A percentile compares a stretch with the other conserved stretches of the same genome.
phyloP scores from a whole-genome alignment of 2,329 filamentous ascomycete genomes.

The Verticillium isaacii region DNA sequence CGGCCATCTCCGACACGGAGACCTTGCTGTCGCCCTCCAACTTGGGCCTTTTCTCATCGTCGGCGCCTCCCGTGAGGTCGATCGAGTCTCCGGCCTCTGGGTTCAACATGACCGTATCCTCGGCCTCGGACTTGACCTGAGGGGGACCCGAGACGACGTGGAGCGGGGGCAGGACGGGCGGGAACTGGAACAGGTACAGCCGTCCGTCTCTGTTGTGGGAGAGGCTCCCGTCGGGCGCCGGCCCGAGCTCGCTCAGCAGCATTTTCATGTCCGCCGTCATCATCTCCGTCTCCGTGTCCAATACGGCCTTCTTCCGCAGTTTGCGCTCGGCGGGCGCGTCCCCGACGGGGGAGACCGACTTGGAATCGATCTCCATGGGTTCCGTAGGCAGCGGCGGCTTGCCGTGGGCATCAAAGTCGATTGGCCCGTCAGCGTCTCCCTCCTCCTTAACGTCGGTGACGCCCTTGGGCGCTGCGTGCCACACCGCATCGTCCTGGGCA shows the following conservation, averaged over 20 bases:
- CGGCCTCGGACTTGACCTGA: conserved; percentile 37
- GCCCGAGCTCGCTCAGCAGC: conserved; percentile 37
- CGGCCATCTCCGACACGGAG: conserved; percentile 26
- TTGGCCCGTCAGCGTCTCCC: conserved; percentile 29
- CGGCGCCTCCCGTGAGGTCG: conserved; percentile 16
- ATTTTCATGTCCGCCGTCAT: conserved; percentile 35
- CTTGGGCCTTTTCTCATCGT: conserved; percentile 14
- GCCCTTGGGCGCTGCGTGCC: conserved; percentile 33
- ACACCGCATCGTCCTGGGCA: conserved; percentile 32
- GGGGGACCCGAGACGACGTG: conserved; percentile 21
- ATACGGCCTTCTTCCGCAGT: conserved; percentile 19
- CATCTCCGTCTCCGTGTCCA: conserved; percentile 32
- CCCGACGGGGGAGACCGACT: neutral
- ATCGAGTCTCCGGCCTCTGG: conserved; percentile 17
- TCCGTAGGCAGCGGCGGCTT: conserved; percentile 17
- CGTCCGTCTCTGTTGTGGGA: conserved; percentile 36
- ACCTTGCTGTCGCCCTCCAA: conserved; percentile 18
- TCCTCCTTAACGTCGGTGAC: conserved; percentile 38
- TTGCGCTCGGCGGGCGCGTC: conserved; percentile 15
- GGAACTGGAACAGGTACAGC: conserved; percentile 61
- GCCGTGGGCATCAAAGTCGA: conserved; percentile 33
- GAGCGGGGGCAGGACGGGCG: conserved; percentile 56
- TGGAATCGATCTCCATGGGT: conserved; percentile 14
- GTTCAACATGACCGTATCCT: conserved; percentile 32
- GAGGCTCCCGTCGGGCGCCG: conserved; percentile 17